Evolutionary conservation across 495 filamentous ascomycete species (phyloP), one percentile per base, ranked within the genome.

Genomic region (Talaromyces proteolyticus): DNA sequence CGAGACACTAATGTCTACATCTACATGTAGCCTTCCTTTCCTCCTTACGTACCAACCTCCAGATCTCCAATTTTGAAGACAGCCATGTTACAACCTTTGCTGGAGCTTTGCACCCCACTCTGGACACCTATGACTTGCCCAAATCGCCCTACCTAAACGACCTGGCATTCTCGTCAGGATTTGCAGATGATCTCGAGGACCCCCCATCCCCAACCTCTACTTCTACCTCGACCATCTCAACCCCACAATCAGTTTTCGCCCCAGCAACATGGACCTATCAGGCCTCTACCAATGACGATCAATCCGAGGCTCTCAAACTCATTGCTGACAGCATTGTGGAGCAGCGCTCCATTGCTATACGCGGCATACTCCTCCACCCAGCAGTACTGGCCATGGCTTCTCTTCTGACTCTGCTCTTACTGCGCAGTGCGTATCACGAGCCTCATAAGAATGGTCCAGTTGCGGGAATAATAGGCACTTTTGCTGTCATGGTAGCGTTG

Each of bases 321-420:
- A 66, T 84, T 49, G 66, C 80, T 11, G 70, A 79, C 62, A 77
- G 75, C 36, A 68, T 89, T 44, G 80, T 81, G 12, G 81, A 88
- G 54, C 82, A 86, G 55, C 77, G 81, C 20, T 75, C 82, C 57
- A 21, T 65, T 5, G 74, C 83, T n/a, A 67, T 73, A 11, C 58
- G 56, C 6, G 57, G 70, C 42, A 57, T 89, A 6, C 63, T 88
- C 36, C 68, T 70, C 51, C 72, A 81, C 56, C 77, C 78, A 0
- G 37, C 72, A 25, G 62, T 62, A 37, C 60, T 81, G 0, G 57
- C 70, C 0, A 39, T 62, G 2, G 61, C 70, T 22, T 44, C 70
- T 21, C 17, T 58, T 2, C 21, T 74, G 4, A 56, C 66, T 19
- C 63, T 67, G 17, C 60, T 57, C 43, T 48, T 78, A 7, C 21